These are phyloP conservation scores for Salix brachista DNA, from an alignment of 345 rosid genomes.

Conservation along the genomic window DNA sequence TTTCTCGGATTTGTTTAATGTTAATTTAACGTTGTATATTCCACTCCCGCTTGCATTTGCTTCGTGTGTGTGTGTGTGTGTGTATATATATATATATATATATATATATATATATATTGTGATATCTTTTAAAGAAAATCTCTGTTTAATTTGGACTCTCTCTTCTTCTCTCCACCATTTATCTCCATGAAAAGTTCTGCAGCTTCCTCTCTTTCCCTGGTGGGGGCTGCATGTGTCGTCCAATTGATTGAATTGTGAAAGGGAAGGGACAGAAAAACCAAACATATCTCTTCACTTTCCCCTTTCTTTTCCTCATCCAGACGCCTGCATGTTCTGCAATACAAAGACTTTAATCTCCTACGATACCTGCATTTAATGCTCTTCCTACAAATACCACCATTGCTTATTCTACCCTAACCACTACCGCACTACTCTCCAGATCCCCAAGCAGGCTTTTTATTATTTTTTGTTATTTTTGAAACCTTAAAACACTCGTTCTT, in stretches of 20 bases:
- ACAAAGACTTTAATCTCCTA: slow-evolving; percentile 18
- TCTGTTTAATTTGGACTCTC: slow-evolving; percentile 20
- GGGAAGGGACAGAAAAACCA: slow-evolving; percentile 38
- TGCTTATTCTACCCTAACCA: neutral
- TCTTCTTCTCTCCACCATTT: slow-evolving; percentile 1
- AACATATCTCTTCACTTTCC: slow-evolving; percentile 33
- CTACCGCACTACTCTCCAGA: neutral
- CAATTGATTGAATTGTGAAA: slow-evolving; percentile 25
- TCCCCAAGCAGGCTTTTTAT: neutral
- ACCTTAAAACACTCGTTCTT: neutral
- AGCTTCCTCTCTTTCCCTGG: slow-evolving; percentile 24
- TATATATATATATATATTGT: neutral
- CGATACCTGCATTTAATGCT: slow-evolving; percentile 46
- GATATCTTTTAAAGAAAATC: slow-evolving; percentile 16
- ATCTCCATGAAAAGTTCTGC: neutral
- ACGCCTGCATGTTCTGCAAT: slow-evolving; percentile 52
- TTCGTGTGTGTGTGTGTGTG: no score
- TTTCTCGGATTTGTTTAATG: slow-evolving; percentile 6
- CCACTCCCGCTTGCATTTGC: neutral
- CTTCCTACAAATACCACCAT: slow-evolving; percentile 19
- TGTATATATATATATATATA: no score
- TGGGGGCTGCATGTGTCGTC: slow-evolving; percentile 26
- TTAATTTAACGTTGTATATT: neutral
- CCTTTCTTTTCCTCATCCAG: slow-evolving; percentile 34
- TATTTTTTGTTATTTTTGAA: neutral